These are phyloP conservation scores for Stylosanthes scabra DNA, from an alignment of 331 rosid species.

Conservation along the genomic window DNA sequence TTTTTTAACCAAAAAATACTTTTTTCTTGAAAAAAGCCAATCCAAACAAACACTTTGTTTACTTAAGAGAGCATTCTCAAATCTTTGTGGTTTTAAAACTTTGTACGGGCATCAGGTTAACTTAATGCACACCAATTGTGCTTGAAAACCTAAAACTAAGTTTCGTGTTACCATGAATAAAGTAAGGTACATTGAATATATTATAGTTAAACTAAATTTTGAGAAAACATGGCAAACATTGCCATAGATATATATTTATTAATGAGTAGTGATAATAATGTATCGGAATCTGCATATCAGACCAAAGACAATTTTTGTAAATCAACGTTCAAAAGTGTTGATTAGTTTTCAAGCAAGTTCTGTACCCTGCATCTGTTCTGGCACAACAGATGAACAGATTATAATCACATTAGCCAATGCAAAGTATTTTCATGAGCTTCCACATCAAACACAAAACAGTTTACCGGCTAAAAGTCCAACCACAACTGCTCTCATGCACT, in stretches of 20 bases:
- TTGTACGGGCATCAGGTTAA: too few species aligned
- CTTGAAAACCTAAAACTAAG: too few species aligned
- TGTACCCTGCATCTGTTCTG: not conserved
- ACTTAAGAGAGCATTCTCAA: too few species aligned
- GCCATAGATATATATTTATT: not conserved
- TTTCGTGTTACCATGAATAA: too few species aligned
- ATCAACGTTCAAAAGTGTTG: conserved; percentile 1
- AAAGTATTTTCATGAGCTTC: conserved; percentile 25
- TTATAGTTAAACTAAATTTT: not conserved
- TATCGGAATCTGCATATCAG: not conserved
- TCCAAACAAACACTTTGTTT: too few species aligned
- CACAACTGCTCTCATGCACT: conserved; percentile 34
- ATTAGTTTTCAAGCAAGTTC: conserved; percentile 1
- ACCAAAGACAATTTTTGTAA: not conserved
- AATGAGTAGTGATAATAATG: not conserved
- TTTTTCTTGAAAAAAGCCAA: too few species aligned
- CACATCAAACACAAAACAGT: conserved; percentile 29
- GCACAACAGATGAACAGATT: conserved; percentile 1
- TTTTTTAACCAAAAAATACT: too few species aligned
- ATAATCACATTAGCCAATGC: conserved; percentile 25
- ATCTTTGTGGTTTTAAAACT: too few species aligned
- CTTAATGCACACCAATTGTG: too few species aligned
- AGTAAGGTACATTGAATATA: too few species aligned
- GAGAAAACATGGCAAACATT: not conserved
- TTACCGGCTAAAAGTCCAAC: conserved; percentile 39